Evolutionary conservation across 345 rosid species (phyloP).

Genomic region (Gossypium australe): DNA sequence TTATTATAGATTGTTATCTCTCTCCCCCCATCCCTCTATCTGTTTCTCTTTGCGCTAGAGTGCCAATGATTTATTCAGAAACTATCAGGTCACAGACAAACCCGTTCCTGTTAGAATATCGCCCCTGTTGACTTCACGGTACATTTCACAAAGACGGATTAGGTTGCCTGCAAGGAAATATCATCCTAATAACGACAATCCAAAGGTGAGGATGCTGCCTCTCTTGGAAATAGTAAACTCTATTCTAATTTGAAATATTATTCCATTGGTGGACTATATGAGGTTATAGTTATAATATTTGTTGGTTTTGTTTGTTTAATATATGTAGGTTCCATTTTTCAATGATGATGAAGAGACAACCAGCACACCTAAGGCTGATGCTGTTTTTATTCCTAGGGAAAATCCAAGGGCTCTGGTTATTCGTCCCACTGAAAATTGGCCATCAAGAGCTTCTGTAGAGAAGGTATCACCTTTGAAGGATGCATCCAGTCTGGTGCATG

Average conservation of each 20-base stretch:
- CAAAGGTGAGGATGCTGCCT: conserved; percentile 45
- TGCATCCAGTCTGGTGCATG: conserved; percentile 12
- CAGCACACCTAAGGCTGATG: conserved; percentile 88
- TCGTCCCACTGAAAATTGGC: conserved; percentile 55
- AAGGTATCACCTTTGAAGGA: conserved; percentile 45
- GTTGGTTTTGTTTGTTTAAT: conserved; percentile 5
- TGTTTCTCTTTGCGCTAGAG: not conserved
- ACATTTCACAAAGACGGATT: conserved; percentile 67
- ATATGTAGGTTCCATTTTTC: conserved; percentile 82
- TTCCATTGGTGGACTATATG: not conserved
- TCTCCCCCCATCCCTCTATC: not conserved
- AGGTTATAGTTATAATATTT: not conserved
- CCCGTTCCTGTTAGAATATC: conserved; percentile 73
- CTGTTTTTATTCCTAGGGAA: conserved; percentile 83
- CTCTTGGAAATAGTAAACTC: not conserved
- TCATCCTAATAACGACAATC: conserved; percentile 58
- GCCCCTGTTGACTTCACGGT: conserved; percentile 74
- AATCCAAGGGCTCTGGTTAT: conserved; percentile 87
- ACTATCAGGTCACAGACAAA: conserved; percentile 70
- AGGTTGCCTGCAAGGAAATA: conserved; percentile 76
- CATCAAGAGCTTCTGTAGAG: conserved; percentile 40
- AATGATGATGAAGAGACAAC: conserved; percentile 73
- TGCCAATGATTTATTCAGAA: not conserved
- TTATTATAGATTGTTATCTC: not conserved
- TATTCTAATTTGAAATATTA: not conserved